phyloP scores from a whole-genome alignment of 768 basidiomycete genomes.

The Gymnopilus junonius region DNA sequence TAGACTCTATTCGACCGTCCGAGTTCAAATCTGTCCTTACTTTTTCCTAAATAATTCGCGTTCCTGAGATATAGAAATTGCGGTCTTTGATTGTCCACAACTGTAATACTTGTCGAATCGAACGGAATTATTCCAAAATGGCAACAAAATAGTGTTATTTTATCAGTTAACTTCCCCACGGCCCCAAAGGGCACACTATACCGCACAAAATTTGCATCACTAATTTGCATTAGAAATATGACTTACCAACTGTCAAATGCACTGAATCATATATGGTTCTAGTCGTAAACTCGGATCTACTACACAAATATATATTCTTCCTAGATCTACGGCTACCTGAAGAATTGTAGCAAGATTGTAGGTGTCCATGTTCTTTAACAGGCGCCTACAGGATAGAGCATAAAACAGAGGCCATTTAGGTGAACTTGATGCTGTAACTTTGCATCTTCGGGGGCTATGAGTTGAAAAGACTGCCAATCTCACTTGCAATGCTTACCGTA shows the following conservation, averaged over 20 bases:
- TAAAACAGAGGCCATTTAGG: conserved; percentile 11
- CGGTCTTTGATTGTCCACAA: conserved; percentile 17
- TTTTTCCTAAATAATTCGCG: conserved; percentile 11
- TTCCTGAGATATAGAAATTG: conserved; percentile 12
- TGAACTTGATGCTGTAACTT: conserved; percentile 89
- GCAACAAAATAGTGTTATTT: not conserved
- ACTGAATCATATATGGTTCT: too few species aligned
- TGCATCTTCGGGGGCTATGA: conserved; percentile 56
- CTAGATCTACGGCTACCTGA: too few species aligned
- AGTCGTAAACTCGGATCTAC: too few species aligned
- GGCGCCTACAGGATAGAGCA: too few species aligned
- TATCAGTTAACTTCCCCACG: not conserved
- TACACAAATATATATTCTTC: too few species aligned
- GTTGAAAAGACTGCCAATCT: not conserved
- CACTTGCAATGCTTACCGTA: conserved; percentile 55
- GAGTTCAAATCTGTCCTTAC: conserved; percentile 6
- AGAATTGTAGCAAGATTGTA: too few species aligned
- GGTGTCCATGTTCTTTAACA: too few species aligned
- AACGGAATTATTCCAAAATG: conserved; percentile 8
- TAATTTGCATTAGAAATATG: too few species aligned
- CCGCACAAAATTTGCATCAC: not conserved
- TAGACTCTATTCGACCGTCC: conserved; percentile 6
- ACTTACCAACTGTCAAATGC: too few species aligned
- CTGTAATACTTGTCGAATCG: conserved; percentile 31
- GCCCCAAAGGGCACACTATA: not conserved